These are phyloP conservation scores for Alternaria sp. DNA, from an alignment of 2,329 filamentous ascomycete genomes.

Conservation along the genomic window DNA sequence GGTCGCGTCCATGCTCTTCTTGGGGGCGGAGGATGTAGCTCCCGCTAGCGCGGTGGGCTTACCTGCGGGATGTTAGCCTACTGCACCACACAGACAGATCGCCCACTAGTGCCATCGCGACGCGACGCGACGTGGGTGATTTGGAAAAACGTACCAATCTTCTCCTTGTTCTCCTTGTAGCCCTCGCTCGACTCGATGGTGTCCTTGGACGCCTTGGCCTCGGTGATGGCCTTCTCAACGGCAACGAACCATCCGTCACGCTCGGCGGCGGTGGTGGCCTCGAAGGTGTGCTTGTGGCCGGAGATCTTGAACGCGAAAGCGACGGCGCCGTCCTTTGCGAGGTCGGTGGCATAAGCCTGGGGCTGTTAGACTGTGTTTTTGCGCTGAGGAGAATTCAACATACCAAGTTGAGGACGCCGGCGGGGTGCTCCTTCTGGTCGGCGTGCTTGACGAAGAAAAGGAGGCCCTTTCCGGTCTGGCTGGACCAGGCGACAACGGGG, in stretches of 20 bases:
- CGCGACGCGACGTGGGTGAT: slow-evolving; percentile 18
- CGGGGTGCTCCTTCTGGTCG: slow-evolving; percentile 79
- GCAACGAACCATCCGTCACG: slow-evolving; percentile 92
- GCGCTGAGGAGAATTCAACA: slow-evolving; percentile 38
- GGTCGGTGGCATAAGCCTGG: slow-evolving; percentile 71
- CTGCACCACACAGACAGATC: slow-evolving; percentile 43
- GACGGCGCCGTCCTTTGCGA: slow-evolving; percentile 74
- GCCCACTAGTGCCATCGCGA: slow-evolving; percentile 25
- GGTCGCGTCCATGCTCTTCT: slow-evolving; percentile 57
- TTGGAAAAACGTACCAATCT: slow-evolving; percentile 61
- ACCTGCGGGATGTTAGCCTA: slow-evolving; percentile 48
- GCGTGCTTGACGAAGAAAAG: slow-evolving; percentile 88
- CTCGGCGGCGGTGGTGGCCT: slow-evolving; percentile 73
- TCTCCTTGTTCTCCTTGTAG: slow-evolving; percentile 87
- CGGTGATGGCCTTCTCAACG: slow-evolving; percentile 60
- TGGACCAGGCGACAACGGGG: slow-evolving; percentile 85
- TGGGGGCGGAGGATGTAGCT: slow-evolving; percentile 49
- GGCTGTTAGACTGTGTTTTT: slow-evolving; percentile 40
- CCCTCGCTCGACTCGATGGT: slow-evolving; percentile 77
- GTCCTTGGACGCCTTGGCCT: slow-evolving; percentile 82
- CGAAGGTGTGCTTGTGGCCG: slow-evolving; percentile 93
- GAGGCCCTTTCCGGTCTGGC: slow-evolving; percentile 92
- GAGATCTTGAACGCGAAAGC: slow-evolving; percentile 87
- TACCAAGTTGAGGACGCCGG: slow-evolving; percentile 86
- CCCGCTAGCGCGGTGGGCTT: slow-evolving; percentile 50